A percentile compares a stretch with the other conserved stretches of the same genome.
Conservation (phyloP, 148 eudicot species). For the Persicaria tinctoria region DNA sequence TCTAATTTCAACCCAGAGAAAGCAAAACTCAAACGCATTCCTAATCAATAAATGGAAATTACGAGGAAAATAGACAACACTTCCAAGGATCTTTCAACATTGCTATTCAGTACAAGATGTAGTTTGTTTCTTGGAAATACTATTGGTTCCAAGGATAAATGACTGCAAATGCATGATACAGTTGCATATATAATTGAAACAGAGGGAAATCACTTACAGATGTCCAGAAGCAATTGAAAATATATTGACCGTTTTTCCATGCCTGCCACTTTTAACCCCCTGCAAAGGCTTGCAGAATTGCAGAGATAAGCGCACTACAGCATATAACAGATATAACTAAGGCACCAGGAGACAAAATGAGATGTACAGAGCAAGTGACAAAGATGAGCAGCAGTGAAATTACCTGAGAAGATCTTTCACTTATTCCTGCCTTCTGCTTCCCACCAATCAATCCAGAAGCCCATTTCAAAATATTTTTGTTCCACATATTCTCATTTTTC, state of each 20-base stretch:
- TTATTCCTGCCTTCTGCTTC: conserved; percentile 46
- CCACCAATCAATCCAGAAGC: conserved; percentile 90
- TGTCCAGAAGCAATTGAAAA: conserved; percentile 97
- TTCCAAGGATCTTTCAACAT: not conserved
- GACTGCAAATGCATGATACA: conserved; percentile 2
- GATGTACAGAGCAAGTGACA: not conserved
- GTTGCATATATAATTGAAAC: conserved; percentile 6
- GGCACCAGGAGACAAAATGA: not conserved
- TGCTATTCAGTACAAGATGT: not conserved
- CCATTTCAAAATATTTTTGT: conserved; percentile 82
- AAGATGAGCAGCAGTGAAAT: conserved; percentile 6
- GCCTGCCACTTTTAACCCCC: conserved; percentile 44
- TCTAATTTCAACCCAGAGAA: not conserved
- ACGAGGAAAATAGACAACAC: not conserved
- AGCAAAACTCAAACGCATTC: not conserved
- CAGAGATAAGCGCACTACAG: not conserved
- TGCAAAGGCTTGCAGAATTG: conserved; percentile 27
- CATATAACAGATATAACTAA: not conserved
- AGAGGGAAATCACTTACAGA: conserved; percentile 51
- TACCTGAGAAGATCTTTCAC: conserved; percentile 43
- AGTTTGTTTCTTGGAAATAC: not conserved
- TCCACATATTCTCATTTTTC: conserved; percentile 66
- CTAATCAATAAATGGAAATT: not conserved
- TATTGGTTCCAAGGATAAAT: not conserved
- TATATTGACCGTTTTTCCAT: conserved; percentile 75